Evolutionary conservation across 352 stramenopile genomes (phyloP), one percentile per base, ranked within the genome.

Genomic region (Phytophthora kernoviae): DNA sequence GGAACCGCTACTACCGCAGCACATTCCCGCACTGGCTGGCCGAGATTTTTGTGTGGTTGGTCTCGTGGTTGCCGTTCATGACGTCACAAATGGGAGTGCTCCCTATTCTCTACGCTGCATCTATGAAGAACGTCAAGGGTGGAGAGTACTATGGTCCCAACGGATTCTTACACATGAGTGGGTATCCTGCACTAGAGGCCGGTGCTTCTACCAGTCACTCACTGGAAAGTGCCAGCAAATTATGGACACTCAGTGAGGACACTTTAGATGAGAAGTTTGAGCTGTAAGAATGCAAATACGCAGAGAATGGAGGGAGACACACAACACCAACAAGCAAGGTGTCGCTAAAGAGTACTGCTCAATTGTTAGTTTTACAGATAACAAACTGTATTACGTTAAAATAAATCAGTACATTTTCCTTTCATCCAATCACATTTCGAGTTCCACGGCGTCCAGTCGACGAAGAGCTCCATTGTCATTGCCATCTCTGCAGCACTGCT

Each of bases 221-320:
- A 4, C 21, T 65, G 6, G 57, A 73, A 18, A 58, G 68, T 26
- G 74, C 65, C 4, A 61, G 49, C 22, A 75, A 66, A 22, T 58
- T 91, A 0, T 89, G 79, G 81, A 60, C 59, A 2, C 49, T 79
- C 5, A 91, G 81, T 24, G 81, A 91, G 51, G 73, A 65, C 50
- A 61, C 51, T 2, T 44, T 79, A 20, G 41, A 64, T 12, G 54
- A 71, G 30, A 73, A 70, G 45, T 79, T 79, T 30, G 59, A 70
- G 30, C 37, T 71, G 17, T 71, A 64, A 64, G 22, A 22, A 21
- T n/a, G n/a, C 41, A 30, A n/a, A n/a, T n/a, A 24, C 11, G 41
- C 3, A 33, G 14, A 36, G 9, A 48, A n/a, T 18, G 18, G 27
- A n/a, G n/a, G n/a, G n/a, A n/a, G n/a, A n/a, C n/a, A n/a, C n/a